Conservation (phyloP, 768 basidiomycete genomes). For the Trametes cingulata region DNA sequence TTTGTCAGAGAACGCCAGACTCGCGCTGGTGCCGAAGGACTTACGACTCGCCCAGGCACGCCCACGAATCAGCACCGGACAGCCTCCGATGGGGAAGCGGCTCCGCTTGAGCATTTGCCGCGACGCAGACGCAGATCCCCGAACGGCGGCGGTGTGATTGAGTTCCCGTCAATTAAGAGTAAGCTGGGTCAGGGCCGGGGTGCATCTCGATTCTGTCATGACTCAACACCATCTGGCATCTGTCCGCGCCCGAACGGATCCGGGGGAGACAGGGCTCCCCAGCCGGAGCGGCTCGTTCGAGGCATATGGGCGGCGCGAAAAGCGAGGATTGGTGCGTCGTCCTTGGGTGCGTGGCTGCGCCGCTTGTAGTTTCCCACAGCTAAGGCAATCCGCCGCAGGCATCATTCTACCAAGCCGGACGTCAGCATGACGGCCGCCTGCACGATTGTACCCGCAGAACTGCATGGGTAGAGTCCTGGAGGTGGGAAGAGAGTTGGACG, state of each 20-base stretch:
- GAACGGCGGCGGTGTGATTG: not conserved
- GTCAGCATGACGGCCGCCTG: not conserved
- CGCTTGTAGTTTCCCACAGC: not conserved
- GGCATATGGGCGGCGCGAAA: conserved; percentile 6
- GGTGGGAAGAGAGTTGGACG: not conserved
- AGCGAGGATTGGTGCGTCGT: not conserved
- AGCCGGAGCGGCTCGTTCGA: not conserved
- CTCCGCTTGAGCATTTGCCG: not conserved
- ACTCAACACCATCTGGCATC: not conserved
- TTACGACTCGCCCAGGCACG: too few relatives aligned
- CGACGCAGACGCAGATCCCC: not conserved
- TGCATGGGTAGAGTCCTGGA: not conserved
- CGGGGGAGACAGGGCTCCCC: not conserved
- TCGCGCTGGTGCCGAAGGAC: too few relatives aligned
- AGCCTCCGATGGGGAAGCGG: not conserved
- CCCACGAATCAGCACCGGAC: too few relatives aligned
- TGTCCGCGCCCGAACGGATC: not conserved
- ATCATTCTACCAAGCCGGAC: conserved; percentile 4
- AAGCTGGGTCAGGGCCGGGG: conserved; percentile 5
- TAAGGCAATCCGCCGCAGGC: not conserved
- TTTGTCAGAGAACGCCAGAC: too few relatives aligned
- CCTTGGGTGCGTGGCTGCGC: not conserved
- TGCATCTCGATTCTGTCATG: not conserved
- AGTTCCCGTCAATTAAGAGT: not conserved
- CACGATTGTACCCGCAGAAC: not conserved